These are phyloP conservation scores for Colletotrichum orbiculare DNA, from an alignment of 2,329 filamentous ascomycete species.

Conservation along the genomic window DNA sequence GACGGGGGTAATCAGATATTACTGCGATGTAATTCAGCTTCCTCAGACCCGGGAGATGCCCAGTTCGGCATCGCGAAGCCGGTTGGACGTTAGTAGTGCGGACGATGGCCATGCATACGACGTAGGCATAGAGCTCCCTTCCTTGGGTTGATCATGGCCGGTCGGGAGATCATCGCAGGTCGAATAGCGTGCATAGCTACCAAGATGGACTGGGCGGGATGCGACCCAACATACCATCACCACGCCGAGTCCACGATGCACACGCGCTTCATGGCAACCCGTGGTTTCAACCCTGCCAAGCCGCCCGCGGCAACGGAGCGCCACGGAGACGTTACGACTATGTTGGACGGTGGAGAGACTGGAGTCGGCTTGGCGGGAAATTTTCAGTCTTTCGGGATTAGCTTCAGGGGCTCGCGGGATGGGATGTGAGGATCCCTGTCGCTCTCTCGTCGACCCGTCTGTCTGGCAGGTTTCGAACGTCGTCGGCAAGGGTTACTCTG, in stretches of 20 bases:
- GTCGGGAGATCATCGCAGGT: not conserved
- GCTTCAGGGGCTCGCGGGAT: constrained; percentile 17
- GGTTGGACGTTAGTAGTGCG: not conserved
- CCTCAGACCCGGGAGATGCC: not conserved
- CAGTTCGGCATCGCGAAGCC: constrained; percentile 8
- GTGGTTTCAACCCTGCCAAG: not conserved
- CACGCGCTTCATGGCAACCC: no score
- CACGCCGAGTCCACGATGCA: no score
- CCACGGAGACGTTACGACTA: constrained; percentile 19
- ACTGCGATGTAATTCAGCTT: no score
- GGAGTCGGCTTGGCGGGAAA: constrained; percentile 18
- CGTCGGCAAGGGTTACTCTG: not conserved
- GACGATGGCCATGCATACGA: not conserved
- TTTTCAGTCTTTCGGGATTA: constrained; percentile 14
- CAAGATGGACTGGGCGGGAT: not conserved
- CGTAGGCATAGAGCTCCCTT: not conserved
- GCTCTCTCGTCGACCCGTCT: not conserved
- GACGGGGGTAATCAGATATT: no score
- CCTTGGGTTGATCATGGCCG: not conserved
- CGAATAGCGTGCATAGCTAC: no score
- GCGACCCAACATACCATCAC: not conserved
- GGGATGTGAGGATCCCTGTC: not conserved
- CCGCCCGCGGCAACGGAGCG: constrained; percentile 13
- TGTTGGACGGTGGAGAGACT: constrained; percentile 17
- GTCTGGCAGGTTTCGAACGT: no score